Conservation (phyloP, 345 rosid species). For the Brassica rapa region DNA sequence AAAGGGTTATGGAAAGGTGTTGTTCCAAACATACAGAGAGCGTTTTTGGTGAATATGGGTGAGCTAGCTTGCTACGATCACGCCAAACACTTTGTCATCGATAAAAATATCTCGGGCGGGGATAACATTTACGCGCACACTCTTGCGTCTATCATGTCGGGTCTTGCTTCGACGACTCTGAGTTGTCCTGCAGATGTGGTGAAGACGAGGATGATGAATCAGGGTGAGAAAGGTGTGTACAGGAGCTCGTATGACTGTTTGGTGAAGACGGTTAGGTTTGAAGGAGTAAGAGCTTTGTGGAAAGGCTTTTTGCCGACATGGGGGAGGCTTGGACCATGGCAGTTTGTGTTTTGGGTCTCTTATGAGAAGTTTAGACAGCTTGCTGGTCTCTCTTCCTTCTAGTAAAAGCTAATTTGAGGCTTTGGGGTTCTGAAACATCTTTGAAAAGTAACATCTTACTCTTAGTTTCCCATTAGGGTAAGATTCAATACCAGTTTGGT, state of each 20-base stretch:
- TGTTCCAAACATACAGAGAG: conserved; percentile 81
- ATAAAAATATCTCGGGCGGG: conserved; percentile 42
- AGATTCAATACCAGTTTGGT: neutral
- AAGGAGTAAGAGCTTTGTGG: conserved; percentile 79
- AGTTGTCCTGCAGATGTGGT: conserved; percentile 93
- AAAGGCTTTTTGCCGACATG: conserved; percentile 89
- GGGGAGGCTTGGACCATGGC: conserved; percentile 98
- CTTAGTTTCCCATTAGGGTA: neutral
- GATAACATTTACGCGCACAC: conserved; percentile 81
- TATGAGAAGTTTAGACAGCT: conserved; percentile 71
- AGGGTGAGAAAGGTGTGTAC: conserved; percentile 49
- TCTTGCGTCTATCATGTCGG: conserved; percentile 77
- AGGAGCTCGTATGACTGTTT: conserved; percentile 73
- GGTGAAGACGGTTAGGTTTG: conserved; percentile 71
- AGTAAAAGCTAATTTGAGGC: conserved; percentile 5
- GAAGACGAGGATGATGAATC: conserved; percentile 95
- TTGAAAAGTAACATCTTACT: neutral
- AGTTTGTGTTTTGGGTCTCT: conserved; percentile 89
- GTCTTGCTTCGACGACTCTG: conserved; percentile 70
- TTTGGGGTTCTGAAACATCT: neutral
- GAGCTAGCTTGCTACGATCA: conserved; percentile 92
- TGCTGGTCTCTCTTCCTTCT: conserved; percentile 78
- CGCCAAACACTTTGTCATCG: conserved; percentile 68
- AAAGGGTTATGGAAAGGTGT: conserved; percentile 85
- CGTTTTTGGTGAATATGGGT: conserved; percentile 90